Evolutionary conservation across 345 rosid genomes (phyloP).

Genomic region (Limnanthes douglasii): DNA sequence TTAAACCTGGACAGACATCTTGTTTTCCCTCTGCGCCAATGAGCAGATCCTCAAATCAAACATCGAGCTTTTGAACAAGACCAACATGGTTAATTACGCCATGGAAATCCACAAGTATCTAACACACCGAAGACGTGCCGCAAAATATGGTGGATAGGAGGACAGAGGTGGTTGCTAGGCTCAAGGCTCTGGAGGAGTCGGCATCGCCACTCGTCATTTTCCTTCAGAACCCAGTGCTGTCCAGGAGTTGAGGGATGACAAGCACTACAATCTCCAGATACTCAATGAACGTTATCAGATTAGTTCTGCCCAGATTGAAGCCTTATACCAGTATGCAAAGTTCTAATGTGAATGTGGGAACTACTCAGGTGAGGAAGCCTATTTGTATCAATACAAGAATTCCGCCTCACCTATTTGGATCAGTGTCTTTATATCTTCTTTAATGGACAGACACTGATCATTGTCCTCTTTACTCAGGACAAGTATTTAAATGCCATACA

Average conservation of each 20-base stretch:
- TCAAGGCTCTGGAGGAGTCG: slow-evolving; percentile 77
- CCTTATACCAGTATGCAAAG: slow-evolving; percentile 91
- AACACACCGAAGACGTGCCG: slow-evolving; percentile 86
- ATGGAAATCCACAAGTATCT: slow-evolving; percentile 98
- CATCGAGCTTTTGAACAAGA: slow-evolving; percentile 75
- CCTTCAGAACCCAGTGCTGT: slow-evolving; percentile 61
- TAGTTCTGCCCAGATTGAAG: slow-evolving; percentile 95
- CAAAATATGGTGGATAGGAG: slow-evolving; percentile 90
- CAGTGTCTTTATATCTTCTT: slow-evolving; percentile 98
- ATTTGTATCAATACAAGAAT: slow-evolving; percentile 83
- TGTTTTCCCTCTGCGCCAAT: slow-evolving; percentile 77
- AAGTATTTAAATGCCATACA: slow-evolving; percentile 98
- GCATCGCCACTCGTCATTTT: slow-evolving; percentile 71
- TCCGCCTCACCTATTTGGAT: slow-evolving; percentile 88
- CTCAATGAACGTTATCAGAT: slow-evolving; percentile 90
- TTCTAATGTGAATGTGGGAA: slow-evolving; percentile 98
- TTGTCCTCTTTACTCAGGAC: slow-evolving; percentile 93
- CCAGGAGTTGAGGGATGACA: slow-evolving; percentile 75
- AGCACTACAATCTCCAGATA: slow-evolving; percentile 86
- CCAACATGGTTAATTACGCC: slow-evolving; percentile 98
- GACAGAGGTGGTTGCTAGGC: slow-evolving; percentile 69
- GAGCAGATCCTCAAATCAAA: slow-evolving; percentile 86
- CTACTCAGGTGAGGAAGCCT: slow-evolving; percentile 97
- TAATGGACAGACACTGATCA: slow-evolving; percentile 90
- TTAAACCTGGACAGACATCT: slow-evolving; percentile 77